Conservation (phyloP, 768 basidiomycete genomes). For the Rhodotorula kratochvilovae region DNA sequence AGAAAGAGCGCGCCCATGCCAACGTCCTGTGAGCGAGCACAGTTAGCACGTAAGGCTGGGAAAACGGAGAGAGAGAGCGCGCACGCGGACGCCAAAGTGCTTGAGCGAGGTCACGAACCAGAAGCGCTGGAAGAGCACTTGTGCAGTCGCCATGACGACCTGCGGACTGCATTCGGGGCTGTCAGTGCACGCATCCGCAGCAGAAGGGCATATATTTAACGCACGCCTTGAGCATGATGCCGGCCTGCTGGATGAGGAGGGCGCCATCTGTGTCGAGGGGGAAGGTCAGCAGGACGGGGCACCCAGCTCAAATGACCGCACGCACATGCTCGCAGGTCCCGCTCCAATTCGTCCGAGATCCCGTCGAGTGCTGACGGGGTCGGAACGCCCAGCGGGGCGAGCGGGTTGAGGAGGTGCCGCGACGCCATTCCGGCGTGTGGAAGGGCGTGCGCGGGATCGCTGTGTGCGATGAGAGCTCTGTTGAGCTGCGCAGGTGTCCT, state of each 20-base stretch:
- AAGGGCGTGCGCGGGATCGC: background rate
- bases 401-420: constrained; percentile 59
- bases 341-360: constrained; percentile 72
- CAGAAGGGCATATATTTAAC: constrained; percentile 42
- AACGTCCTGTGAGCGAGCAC: constrained; percentile 58
- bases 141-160: constrained; percentile 92
- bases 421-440: constrained; percentile 12
- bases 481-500: background rate
- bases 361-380: constrained; percentile 81
- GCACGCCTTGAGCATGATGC: constrained; percentile 82
- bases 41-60: background rate
- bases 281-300: background rate
- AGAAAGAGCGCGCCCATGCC: constrained; percentile 84
- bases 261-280: constrained; percentile 58
- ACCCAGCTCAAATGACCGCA: accelerated
- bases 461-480: background rate
- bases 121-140: constrained; percentile 93
- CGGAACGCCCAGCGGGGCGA: constrained; percentile 72
- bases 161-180: constrained; percentile 59
- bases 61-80: constrained; percentile 43
- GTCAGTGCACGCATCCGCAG: background rate
- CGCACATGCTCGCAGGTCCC: constrained; percentile 69
- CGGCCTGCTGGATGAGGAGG: constrained; percentile 91
- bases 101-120: constrained; percentile 94
- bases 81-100: constrained; percentile 85